These are phyloP conservation scores for Forsythia suspensa DNA, from an alignment of 257 asterid genomes.

Conservation along the genomic window DNA sequence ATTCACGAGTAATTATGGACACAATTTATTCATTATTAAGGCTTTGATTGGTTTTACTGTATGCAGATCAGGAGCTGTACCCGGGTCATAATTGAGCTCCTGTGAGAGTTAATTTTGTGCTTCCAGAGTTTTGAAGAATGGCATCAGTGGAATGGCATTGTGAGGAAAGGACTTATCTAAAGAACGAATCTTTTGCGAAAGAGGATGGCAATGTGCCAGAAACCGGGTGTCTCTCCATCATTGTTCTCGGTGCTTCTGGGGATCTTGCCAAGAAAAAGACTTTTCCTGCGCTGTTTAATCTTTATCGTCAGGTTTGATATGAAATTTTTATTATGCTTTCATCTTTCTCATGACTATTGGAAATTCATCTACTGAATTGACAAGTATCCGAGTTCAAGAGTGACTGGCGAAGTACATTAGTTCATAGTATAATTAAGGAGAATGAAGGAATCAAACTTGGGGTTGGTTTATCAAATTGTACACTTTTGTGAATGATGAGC, in stretches of 20 bases:
- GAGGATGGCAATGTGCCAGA: constrained; percentile 55
- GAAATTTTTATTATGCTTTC: not conserved
- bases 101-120: not conserved
- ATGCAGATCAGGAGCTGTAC: constrained; percentile 12
- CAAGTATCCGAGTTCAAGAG: not conserved
- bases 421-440: not conserved
- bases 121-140: constrained; percentile 31
- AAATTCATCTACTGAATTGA: not conserved
- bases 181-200: constrained; percentile 56
- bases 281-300: constrained; percentile 94
- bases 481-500: not conserved
- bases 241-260: constrained; percentile 98
- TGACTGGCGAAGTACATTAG: not conserved
- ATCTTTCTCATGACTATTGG: not conserved
- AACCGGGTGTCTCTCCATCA: constrained; percentile 75
- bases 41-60: not conserved
- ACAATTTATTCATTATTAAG: not conserved
- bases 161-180: constrained; percentile 50
- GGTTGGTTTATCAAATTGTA: not conserved
- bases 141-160: constrained; percentile 54
- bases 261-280: constrained; percentile 99
- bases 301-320: constrained; percentile 75
- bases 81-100: not conserved
- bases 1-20: not conserved
- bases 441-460: not conserved